phyloP scores from a whole-genome alignment of 1,284 basidiomycete species.

The Leccinum colubrinum region DNA sequence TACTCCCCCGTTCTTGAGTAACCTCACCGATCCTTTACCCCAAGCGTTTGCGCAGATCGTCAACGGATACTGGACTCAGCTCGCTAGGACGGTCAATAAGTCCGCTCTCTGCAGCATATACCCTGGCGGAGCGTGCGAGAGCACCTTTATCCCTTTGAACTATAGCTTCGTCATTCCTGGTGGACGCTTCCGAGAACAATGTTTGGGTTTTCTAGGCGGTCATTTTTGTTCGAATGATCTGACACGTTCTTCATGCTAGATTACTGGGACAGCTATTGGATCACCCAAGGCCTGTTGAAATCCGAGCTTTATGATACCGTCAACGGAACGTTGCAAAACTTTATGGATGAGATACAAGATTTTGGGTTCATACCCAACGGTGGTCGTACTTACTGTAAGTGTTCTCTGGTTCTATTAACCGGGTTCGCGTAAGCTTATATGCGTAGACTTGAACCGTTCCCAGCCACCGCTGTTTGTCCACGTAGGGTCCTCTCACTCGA shows the following conservation, averaged over 20 bases:
- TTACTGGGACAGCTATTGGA: conserved; percentile 90
- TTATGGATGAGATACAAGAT: conserved; percentile 85
- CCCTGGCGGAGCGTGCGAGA: conserved; percentile 61
- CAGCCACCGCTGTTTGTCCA: conserved; percentile 88
- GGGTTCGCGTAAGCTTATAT: neutral
- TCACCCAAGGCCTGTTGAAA: conserved; percentile 78
- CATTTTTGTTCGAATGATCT: conserved; percentile 10
- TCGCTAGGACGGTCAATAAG: conserved; percentile 75
- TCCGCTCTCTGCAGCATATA: conserved; percentile 60
- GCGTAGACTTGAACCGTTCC: conserved; percentile 77
- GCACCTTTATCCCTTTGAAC: conserved; percentile 85
- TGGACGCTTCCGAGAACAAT: conserved; percentile 69
- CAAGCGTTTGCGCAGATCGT: conserved; percentile 77
- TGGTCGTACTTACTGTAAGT: conserved; percentile 75
- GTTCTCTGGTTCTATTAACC: conserved; percentile 7
- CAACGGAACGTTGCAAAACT: conserved; percentile 82
- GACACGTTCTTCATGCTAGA: conserved; percentile 36
- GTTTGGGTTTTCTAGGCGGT: conserved; percentile 38
- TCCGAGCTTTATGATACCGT: conserved; percentile 75
- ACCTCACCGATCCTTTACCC: conserved; percentile 70
- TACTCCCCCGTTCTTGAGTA: conserved; percentile 67
- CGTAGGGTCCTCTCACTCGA: conserved; percentile 37
- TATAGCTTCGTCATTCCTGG: conserved; percentile 90
- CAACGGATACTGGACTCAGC: conserved; percentile 79
- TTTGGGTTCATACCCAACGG: conserved; percentile 94